Conservation (phyloP, 441 rosid genomes). For the Sinapis alba region DNA sequence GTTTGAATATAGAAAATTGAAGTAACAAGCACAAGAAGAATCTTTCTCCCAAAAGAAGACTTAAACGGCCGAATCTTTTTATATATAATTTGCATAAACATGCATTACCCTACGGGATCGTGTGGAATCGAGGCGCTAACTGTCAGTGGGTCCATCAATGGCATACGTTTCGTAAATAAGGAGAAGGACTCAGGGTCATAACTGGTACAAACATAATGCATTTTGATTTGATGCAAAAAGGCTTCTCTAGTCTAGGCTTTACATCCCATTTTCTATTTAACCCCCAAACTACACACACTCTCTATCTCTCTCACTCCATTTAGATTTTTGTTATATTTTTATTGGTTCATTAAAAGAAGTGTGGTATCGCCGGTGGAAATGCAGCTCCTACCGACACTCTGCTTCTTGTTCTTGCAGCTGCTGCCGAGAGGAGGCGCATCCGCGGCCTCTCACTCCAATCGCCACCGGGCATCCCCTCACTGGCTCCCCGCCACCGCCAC, state of each 20-base stretch:
- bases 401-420: conserved; percentile 17
- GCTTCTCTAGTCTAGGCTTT: not conserved
- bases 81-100: conserved; percentile 38
- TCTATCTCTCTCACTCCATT: not conserved
- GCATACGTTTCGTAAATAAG: conserved; percentile 47
- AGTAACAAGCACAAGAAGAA: not conserved
- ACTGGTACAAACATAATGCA: not conserved
- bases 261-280: conserved; percentile 14
- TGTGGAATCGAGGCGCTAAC: conserved; percentile 74
- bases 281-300: not conserved
- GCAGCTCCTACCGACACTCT: conserved; percentile 34
- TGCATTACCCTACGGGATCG: conserved; percentile 28
- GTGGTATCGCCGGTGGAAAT: conserved; percentile 17
- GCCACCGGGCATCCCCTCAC: conserved; percentile 40
- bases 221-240: conserved; percentile 1
- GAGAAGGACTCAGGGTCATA: not conserved
- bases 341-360: not conserved
- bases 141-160: conserved; percentile 60
- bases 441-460: conserved; percentile 27
- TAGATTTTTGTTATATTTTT: not conserved
- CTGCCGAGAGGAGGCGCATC: conserved; percentile 1
- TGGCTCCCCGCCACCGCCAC: conserved; percentile 94
- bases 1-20: not conserved
- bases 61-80: conserved; percentile 15
- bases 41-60: not conserved